Evolutionary conservation across 257 asterid species (phyloP), one percentile per base, ranked within the genome.

Genomic region (Cynanchum wilfordii): DNA sequence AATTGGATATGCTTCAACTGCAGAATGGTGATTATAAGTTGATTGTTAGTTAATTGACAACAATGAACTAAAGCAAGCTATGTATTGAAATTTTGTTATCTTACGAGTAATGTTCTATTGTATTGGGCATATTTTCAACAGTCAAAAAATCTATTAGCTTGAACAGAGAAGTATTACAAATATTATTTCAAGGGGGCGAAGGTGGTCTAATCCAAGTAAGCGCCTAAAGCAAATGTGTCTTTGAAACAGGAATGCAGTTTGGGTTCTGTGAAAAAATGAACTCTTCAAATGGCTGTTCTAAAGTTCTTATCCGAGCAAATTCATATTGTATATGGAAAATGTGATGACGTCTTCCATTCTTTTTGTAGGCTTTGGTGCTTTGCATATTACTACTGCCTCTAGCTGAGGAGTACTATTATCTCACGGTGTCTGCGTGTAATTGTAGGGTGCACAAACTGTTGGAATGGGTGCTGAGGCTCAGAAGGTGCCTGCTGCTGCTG

Each of bases 391-490:
- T 19, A 17, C 42, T 17, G 33, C 45, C 57, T 62, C 40, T 63
- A 30, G 57, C 42, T 7, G 54, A 30, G 57, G 24, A 15, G 24
- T 27, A 10, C 30, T 24, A 30, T 29, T 64, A 36, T 25, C 38
- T 27, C 17, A 69, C 62, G 44, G 27, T 80, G 12, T 80, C 12
- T 68, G 58, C 56, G 10, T 45, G 80, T 84, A 60, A 71, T 33
- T 71, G 76, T 84, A 94, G 98, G 99, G 99, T 73, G 99, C 99
- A 13, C 99, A 95, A 87, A 81, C 97, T 56, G 96, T 92, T 75
- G 99, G 98, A 79, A 95, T 95, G 98, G 98, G 99, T 9, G 68
- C 79, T 76, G 96, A 95, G 84, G 97, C 98, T 84, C 97, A 90
- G 70, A 95, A 87, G 73, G 96, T 95, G 66, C 95, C 96, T 63